Evolutionary conservation across 2,329 filamentous ascomycete species (phyloP).

Genomic region (Colletotrichum eleusines): DNA sequence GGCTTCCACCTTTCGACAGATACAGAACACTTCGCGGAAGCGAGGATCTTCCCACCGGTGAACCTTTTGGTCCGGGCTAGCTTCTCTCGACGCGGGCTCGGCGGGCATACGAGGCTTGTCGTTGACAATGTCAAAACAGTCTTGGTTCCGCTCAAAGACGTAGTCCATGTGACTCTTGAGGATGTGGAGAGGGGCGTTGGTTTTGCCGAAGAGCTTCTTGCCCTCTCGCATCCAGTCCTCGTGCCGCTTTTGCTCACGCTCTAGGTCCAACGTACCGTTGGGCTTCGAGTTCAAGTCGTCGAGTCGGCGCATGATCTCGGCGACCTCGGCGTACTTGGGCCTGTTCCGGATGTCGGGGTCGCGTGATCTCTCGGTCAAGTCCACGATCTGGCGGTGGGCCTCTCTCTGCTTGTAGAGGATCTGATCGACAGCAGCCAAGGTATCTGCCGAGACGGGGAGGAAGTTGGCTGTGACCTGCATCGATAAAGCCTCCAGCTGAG

Average conservation of each 20-base stretch:
- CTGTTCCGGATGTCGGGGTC: constrained; percentile 81
- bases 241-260: constrained; percentile 93
- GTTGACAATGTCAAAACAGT: constrained; percentile 87
- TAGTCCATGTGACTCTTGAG: constrained; percentile 94
- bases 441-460: constrained; percentile 86
- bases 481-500: constrained; percentile 92
- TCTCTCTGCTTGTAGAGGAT: constrained; percentile 97
- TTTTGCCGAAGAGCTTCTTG: constrained; percentile 98
- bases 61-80: constrained; percentile 66
- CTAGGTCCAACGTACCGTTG: constrained; percentile 88
- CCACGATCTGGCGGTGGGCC: constrained; percentile 88
- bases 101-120: constrained; percentile 92
- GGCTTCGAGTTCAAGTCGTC: constrained; percentile 94
- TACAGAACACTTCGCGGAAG: constrained; percentile 90
- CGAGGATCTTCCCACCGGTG: constrained; percentile 72
- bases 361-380: constrained; percentile 82
- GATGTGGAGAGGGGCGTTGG: constrained; percentile 96
- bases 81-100: constrained; percentile 90
- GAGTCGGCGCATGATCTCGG: constrained; percentile 87
- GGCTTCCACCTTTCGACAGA: constrained; percentile 91
- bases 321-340: constrained; percentile 90
- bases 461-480: constrained; percentile 78
- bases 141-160: constrained; percentile 87
- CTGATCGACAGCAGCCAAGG: constrained; percentile 84
- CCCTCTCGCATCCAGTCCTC: constrained; percentile 99